Percentiles rank a stretch among this genome's conserved stretches.
phyloP scores from a whole-genome alignment of 2,329 filamentous ascomycete genomes.

The Cytospora mali region DNA sequence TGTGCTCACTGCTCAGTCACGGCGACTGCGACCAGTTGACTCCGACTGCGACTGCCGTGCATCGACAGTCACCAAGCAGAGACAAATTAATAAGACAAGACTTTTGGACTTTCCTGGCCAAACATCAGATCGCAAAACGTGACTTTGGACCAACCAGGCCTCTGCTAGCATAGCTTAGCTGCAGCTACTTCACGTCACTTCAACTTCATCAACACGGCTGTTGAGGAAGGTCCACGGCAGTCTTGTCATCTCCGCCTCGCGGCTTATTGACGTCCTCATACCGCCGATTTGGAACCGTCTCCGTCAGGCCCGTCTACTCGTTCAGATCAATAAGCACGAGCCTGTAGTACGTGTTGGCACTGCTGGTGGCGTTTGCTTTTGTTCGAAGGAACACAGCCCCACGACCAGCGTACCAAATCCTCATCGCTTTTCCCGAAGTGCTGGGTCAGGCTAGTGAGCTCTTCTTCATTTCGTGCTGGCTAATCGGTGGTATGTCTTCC shows the following conservation, averaged over 20 bases:
- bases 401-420: constrained; percentile 5
- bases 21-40: neutral
- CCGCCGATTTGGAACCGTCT: neutral
- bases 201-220: neutral
- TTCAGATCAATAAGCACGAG: constrained; percentile 22
- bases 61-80: too few relatives aligned
- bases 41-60: neutral
- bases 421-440: constrained; percentile 8
- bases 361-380: constrained; percentile 12
- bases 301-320: neutral
- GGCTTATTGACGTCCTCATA: neutral
- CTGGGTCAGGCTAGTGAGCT: neutral
- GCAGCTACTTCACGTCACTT: neutral
- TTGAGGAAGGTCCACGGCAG: too few relatives aligned
- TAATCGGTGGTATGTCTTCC: neutral
- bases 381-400: constrained; percentile 14
- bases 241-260: constrained; percentile 15
- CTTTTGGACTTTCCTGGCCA: too few relatives aligned
- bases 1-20: neutral
- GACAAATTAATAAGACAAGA: too few relatives aligned
- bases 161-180: too few relatives aligned
- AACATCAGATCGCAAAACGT: neutral
- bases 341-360: constrained; percentile 12
- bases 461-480: neutral
- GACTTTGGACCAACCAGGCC: too few relatives aligned